Conservation (phyloP, 108 stramenopile genomes). For the Skeletonema potamos region DNA sequence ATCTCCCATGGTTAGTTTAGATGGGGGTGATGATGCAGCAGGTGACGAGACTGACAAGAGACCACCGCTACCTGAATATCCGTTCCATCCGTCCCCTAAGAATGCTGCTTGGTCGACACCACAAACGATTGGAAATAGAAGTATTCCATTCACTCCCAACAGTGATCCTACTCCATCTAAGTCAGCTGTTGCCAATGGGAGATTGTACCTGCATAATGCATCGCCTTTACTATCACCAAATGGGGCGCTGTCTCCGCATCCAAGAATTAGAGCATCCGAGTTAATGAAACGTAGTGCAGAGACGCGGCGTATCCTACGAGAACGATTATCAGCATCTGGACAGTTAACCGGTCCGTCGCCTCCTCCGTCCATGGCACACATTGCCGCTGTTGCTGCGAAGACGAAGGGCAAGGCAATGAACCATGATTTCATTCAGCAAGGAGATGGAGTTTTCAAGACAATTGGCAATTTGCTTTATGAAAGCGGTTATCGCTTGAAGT, state of each 20-base stretch:
- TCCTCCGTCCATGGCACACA: constrained; percentile 11
- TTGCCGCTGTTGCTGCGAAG: neutral
- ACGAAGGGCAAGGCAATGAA: neutral
- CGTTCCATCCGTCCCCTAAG: neutral
- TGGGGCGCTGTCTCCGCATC: constrained; percentile 23
- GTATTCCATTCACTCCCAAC: neutral
- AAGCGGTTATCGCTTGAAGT: constrained; percentile 63
- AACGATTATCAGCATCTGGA: constrained; percentile 11
- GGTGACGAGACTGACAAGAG: neutral
- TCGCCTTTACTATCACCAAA: neutral
- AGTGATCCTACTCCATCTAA: constrained; percentile 10
- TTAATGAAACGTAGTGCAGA: constrained; percentile 41
- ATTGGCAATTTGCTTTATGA: constrained; percentile 55
- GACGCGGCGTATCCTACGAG: constrained; percentile 30
- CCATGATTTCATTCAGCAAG: constrained; percentile 36
- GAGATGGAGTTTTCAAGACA: constrained; percentile 32
- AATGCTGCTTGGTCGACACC: neutral
- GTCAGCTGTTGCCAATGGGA: constrained; percentile 32
- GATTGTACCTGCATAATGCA: constrained; percentile 18
- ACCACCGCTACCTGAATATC: neutral
- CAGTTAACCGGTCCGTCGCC: neutral
- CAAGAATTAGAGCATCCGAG: constrained; percentile 16
- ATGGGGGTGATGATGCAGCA: neutral
- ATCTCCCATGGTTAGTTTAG: constrained; percentile 14
- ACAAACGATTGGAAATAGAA: neutral